Evolutionary conservation across 1,139 yeast species (phyloP), one percentile per base, ranked within the genome.

Genomic region (Debaryomycetaceae sp.): DNA sequence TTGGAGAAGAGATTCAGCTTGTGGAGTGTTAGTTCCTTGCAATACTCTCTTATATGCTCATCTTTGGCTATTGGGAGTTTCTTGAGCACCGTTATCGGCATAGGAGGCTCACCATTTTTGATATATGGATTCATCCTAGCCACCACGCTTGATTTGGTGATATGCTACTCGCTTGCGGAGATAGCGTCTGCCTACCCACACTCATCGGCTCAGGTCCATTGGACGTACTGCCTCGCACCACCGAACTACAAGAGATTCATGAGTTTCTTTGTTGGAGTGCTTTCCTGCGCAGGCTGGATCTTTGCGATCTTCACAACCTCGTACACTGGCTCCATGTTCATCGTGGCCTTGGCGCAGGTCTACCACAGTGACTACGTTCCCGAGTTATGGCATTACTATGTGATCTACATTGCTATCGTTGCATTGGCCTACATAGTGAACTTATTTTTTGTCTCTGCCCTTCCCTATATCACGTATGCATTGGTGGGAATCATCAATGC

Each of bases 231-330:
- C 30, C 49, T 62, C 22, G 61, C 66, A 4, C 65, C 66, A 2
- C 39, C 42, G 8, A 45, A 47, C 11, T 52, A 42, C 34, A 57
- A 55, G 37, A 50, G 57, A 39, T 40, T 49, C 4, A 54, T 61
- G 48, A 69, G 79, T 30, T 77, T 68, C 49, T 47, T 69, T 46
- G 75, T 78, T 47, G 82, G 81, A 31, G 66, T 75, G 8, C 62
- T 76, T 42, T 76, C 79, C 6, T 75, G 78, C 73, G 76, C 76
- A 9, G 81, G 81, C 4, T 62, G 81, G 42, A 68, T 77, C 3
- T 77, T 77, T 56, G 76, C 81, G 9, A 52, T 59, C 42, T 61
- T 60, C 37, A 46, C 59, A 34, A 54, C 59, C 5, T 55, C 63
- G 35, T 58, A 41, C 47, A 68, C 75, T 39, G 74, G 80, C n/a